Evolutionary conservation across 2,329 filamentous ascomycete species (phyloP).

Genomic region (Fusarium sp.): DNA sequence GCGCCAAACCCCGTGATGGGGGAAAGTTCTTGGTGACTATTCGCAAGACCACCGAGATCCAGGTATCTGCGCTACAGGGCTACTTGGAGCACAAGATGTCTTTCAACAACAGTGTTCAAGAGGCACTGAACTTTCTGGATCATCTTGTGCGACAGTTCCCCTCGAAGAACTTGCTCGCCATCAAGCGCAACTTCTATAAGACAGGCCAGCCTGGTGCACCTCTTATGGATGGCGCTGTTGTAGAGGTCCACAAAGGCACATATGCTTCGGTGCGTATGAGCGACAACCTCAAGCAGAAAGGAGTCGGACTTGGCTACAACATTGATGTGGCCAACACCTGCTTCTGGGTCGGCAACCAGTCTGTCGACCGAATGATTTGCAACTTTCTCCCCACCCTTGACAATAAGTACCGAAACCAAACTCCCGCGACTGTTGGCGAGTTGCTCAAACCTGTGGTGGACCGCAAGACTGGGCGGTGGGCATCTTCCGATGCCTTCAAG

Average conservation of each 20-base stretch:
- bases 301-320: constrained; percentile 79
- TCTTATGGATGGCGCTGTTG: constrained; percentile 66
- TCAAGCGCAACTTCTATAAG: constrained; percentile 87
- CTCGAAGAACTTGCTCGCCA: constrained; percentile 70
- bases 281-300: constrained; percentile 60
- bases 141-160: constrained; percentile 88
- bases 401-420: constrained; percentile 42
- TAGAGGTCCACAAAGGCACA: constrained; percentile 87
- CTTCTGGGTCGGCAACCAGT: constrained; percentile 73
- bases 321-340: constrained; percentile 91
- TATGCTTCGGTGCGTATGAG: constrained; percentile 87
- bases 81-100: constrained; percentile 72
- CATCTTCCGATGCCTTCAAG: constrained; percentile 64
- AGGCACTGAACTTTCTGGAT: constrained; percentile 90
- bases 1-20: constrained; percentile 48
- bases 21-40: constrained; percentile 71
- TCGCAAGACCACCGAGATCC: constrained; percentile 72
- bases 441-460: constrained; percentile 52
- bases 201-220: constrained; percentile 58
- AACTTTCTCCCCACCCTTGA: constrained; percentile 50
- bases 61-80: constrained; percentile 71
- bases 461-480: constrained; percentile 37
- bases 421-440: constrained; percentile 44
- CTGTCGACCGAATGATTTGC: constrained; percentile 53
- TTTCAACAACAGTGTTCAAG: constrained; percentile 75